Conservation (phyloP, 768 basidiomycete genomes). For the Pisolithus microcarpus region DNA sequence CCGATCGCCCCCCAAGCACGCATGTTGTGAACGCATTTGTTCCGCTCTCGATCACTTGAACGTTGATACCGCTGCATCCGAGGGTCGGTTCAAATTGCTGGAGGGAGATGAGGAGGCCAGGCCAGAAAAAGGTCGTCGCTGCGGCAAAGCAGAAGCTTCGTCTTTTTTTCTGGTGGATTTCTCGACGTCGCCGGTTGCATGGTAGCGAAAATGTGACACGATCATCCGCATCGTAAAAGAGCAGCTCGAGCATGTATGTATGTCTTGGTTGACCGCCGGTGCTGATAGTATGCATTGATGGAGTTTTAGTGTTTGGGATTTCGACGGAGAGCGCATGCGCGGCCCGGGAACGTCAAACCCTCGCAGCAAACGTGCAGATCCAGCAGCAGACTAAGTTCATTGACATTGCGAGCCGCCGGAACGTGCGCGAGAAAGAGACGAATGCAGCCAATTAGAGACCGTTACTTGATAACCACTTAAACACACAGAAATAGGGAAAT, state of each 20-base stretch:
- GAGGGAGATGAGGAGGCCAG: constrained; percentile 4
- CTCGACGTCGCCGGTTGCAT: too few relatives aligned
- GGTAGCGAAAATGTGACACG: neutral
- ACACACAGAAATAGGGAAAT: too few relatives aligned
- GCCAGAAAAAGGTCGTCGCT: neutral
- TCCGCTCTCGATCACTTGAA: too few relatives aligned
- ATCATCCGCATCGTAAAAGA: neutral
- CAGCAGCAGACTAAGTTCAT: constrained; percentile 7
- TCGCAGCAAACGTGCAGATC: constrained; percentile 3
- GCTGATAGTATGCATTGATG: constrained; percentile 11
- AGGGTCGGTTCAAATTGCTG: constrained; percentile 9
- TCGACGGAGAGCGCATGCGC: constrained; percentile 15
- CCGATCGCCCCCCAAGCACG: too few relatives aligned
- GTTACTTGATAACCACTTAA: neutral
- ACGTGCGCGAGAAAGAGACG: constrained; percentile 19
- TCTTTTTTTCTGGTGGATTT: neutral
- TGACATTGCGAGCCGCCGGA: constrained; percentile 20
- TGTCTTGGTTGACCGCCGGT: too few relatives aligned
- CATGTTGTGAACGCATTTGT: too few relatives aligned
- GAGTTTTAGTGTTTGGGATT: constrained; percentile 20
- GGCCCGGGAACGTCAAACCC: constrained; percentile 16
- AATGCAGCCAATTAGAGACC: neutral
- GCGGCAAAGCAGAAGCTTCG: constrained; percentile 1
- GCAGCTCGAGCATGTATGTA: constrained; percentile 4
- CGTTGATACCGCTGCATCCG: too few relatives aligned